Conservation (phyloP, 1,284 basidiomycete species). For the Coniferiporia weirii region DNA sequence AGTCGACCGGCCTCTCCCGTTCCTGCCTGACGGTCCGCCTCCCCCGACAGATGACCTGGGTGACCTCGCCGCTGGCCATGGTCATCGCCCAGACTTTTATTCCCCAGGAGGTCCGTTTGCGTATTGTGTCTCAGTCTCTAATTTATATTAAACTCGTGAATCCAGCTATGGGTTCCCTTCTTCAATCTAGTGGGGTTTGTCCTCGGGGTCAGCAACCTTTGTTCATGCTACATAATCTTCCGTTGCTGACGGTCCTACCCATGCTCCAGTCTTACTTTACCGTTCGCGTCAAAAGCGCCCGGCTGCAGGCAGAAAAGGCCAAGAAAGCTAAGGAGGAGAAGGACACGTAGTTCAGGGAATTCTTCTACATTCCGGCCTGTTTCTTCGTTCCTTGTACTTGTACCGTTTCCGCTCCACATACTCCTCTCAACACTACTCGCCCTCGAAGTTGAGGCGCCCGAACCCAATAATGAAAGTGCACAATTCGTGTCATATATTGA, state of each 20-base stretch:
- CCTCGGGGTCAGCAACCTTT: constrained; percentile 46
- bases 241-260: constrained; percentile 8
- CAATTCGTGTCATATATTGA: background rate
- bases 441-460: too few species aligned
- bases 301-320: constrained; percentile 44
- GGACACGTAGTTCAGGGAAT: background rate
- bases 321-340: constrained; percentile 40
- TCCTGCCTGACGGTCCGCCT: background rate
- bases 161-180: constrained; percentile 69
- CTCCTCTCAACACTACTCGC: too few species aligned
- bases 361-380: background rate
- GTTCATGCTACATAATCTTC: background rate
- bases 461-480: background rate
- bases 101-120: constrained; percentile 48
- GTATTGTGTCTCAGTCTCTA: constrained; percentile 5
- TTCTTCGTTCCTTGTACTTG: background rate
- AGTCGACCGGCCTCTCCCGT: constrained; percentile 19
- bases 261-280: constrained; percentile 64
- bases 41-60: constrained; percentile 54
- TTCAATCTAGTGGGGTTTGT: constrained; percentile 66
- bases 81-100: constrained; percentile 72
- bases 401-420: background rate
- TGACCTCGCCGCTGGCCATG: constrained; percentile 67
- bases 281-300: constrained; percentile 57
- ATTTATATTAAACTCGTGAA: background rate